Base-by-base conservation (phyloP, 2,329 filamentous ascomycete genomes). In the Emericellopsis atlantica region DNA sequence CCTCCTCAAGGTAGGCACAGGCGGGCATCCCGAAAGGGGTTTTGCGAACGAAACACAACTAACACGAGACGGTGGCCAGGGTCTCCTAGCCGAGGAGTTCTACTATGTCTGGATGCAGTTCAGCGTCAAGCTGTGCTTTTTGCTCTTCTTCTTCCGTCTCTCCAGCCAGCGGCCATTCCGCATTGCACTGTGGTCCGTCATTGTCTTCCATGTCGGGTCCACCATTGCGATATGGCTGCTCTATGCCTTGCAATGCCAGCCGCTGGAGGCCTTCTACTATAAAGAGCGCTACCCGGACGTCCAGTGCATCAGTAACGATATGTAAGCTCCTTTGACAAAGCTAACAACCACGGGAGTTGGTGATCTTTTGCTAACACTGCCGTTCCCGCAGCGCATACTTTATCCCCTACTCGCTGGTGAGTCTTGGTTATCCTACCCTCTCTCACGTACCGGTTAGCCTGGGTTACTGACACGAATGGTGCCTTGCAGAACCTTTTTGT, bases 141-240 rank as follows among this genome's bases (percentile, higher is more conserved):
- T 40, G 31, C 31, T 40, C 39, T 33, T 40, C 39, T 40, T 40
- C 21, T 40, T 34, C 32, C 39, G 39, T 32, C 29, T 40, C 15
- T 40, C 16, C 39, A 33, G 24, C 3, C 5, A 15, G 15, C 21
- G 18, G 4, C 7, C 12, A 26, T 35, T 34, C 16, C 10, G 15
- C 16, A n/a, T 12, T 11, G 15, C 14, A 8, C 32, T 40, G 11
- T 33, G 31, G 18, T 15, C 31, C 11, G 31, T 40, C 16, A 23
- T 40, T n/a, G 32, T 16, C 21, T 24, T 40, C 18, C 31, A 40
- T 21, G n/a, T 2, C 21, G 9, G 23, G 6, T 23, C 18, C 16
- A 40, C 29, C 29, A 34, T 40, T n/a, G 29, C 31, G 16, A 40
- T 40, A 14, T 35, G 31, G 39, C 39, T 40, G 14, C 32, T 40